Conservation (phyloP, 805 yeast species). For the Yamadazyma olivae region DNA sequence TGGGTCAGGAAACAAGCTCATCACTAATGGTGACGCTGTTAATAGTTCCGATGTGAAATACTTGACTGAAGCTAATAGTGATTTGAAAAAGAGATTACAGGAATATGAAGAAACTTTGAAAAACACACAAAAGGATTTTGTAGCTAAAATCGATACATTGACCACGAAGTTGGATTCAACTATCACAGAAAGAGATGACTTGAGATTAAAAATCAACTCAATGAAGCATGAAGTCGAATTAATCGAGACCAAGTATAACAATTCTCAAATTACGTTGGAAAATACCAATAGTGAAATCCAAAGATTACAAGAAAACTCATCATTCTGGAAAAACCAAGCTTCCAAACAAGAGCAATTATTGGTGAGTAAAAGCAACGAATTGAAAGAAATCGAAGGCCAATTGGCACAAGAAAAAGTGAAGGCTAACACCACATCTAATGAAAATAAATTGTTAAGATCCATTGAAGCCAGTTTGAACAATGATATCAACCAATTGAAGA, state of each 20-base stretch:
- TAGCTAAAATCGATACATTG: slow-evolving; percentile 44
- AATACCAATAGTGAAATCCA: slow-evolving; percentile 25
- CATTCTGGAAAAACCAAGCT: slow-evolving; percentile 41
- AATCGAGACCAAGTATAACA: slow-evolving; percentile 40
- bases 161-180: slow-evolving; percentile 52
- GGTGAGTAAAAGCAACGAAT: slow-evolving; percentile 42
- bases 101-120: slow-evolving; percentile 37
- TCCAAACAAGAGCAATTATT: slow-evolving; percentile 36
- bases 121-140: slow-evolving; percentile 35
- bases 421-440: slow-evolving; percentile 49
- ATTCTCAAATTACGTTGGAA: slow-evolving; percentile 39
- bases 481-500: slow-evolving; percentile 50
- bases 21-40: slow-evolving; percentile 7
- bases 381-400: slow-evolving; percentile 49
- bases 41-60: slow-evolving; percentile 15
- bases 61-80: slow-evolving; percentile 24
- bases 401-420: slow-evolving; percentile 44
- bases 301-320: slow-evolving; percentile 25
- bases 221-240: slow-evolving; percentile 16
- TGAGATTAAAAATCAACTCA: slow-evolving; percentile 15
- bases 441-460: slow-evolving; percentile 48
- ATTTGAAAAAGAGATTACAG: slow-evolving; percentile 29
- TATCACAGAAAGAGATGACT: slow-evolving; percentile 48
- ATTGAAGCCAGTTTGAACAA: slow-evolving; percentile 48
- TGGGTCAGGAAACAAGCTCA: slow-evolving; percentile 27